These are phyloP conservation scores for Salvia hispanica DNA, from an alignment of 257 asterid genomes.

Conservation along the genomic window DNA sequence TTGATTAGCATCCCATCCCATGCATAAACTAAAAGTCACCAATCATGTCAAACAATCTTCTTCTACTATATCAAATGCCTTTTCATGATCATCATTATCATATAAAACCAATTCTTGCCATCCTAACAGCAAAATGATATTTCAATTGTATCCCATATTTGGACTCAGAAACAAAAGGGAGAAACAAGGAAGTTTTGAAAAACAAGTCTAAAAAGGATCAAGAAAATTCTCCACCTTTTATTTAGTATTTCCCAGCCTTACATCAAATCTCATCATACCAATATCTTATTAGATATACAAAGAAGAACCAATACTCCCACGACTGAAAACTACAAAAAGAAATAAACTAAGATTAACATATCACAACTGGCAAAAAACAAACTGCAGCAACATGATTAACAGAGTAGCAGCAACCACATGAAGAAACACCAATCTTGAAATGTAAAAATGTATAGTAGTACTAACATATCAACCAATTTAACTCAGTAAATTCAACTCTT, in stretches of 20 bases:
- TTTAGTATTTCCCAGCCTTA: constrained; percentile 36
- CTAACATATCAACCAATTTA: constrained; percentile 34
- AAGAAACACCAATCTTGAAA: constrained; percentile 39
- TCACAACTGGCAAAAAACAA: constrained; percentile 3
- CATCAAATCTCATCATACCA: constrained; percentile 34
- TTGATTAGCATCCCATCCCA: constrained; percentile 28
- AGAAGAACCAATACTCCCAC: constrained; percentile 29
- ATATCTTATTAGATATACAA: constrained; percentile 34
- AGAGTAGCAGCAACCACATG: constrained; percentile 41
- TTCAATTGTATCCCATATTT: no score
- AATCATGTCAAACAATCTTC: constrained; percentile 45
- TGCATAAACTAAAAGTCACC: constrained; percentile 46
- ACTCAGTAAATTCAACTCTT: constrained; percentile 26
- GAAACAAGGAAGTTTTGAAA: no score
- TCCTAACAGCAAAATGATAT: no score
- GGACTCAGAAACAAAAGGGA: no score
- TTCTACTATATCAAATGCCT: neutral
- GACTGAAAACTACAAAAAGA: constrained; percentile 23
- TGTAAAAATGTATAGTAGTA: constrained; percentile 39
- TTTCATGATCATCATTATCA: neutral
- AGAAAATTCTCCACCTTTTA: constrained; percentile 29
- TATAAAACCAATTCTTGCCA: no score
- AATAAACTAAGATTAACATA: constrained; percentile 27
- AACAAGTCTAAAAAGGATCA: neutral
- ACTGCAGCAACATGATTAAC: constrained; percentile 25